Base-by-base conservation (phyloP, 805 yeast species). In the Candida coleopterorum region DNA sequence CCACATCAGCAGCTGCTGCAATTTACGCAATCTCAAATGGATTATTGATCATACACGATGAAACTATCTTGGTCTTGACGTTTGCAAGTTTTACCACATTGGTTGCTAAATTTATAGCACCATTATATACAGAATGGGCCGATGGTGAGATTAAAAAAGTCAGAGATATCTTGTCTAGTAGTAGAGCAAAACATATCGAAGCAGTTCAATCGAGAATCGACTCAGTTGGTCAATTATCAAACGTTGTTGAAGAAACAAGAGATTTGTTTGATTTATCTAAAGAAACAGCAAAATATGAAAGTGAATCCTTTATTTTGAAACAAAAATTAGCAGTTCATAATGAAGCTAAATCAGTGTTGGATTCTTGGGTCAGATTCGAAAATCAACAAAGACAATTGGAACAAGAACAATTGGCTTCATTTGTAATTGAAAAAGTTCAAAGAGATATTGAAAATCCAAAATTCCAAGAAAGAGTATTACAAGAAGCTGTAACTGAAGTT, bases 341-440 rank as follows among this genome's bases (percentile, higher is more conserved):
- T 45, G 96, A 88, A 75, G 97, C 97, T 58, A 88, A 85, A 74
- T 71, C 93, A 40, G 95, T 90, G 43, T 79, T 93, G 61, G 98
- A 93, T 71, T 87, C 97, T 11, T 93, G 98, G 98, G 97, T 89
- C 55, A 86, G 97, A 79, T 85, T 85, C 69, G 98, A 93, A 75
- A 83, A 86, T 51, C 88, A 87, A 62, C 93, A 89, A 51, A 90
- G 97, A 74, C 95, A 87, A 74, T 70, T 79, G 60, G 95, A 93
- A 76, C 98, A 93, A 76, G 77, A 81, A 68, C 96, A 86, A 68
- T 80, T 93, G 56, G 79, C 94, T 50, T 70, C 84, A 58, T 57
- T 88, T 41, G 96, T 93, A 48, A 85, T 88, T 61, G 72, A 88
- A 38, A 88, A 86, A 74, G 93, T 90, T 56, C 79, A 85, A 74